A percentile compares a stretch with the other conserved stretches of the same genome.
Conservation (phyloP, 2,329 filamentous ascomycete species). For the Xylaria multiplex region DNA sequence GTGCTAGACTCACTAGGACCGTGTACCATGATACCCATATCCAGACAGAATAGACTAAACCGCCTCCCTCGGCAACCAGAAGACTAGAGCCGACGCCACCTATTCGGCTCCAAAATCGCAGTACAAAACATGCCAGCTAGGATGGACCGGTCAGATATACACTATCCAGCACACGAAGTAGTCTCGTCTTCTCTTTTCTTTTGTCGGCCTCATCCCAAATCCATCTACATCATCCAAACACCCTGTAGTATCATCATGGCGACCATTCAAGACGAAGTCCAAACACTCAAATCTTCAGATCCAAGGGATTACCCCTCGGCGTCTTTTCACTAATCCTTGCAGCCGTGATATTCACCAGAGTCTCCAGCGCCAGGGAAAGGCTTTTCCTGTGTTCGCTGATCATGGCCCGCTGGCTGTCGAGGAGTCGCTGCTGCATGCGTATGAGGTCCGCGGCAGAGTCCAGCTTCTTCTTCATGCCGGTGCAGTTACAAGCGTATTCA, state of each 20-base stretch:
- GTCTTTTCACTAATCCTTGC: neutral
- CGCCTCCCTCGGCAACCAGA: neutral
- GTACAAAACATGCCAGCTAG: neutral
- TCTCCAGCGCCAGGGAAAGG: conserved; percentile 21
- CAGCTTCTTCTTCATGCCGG: conserved; percentile 17
- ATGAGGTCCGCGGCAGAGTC: conserved; percentile 21
- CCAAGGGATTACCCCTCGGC: neutral
- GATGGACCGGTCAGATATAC: neutral
- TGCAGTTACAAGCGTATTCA: conserved; percentile 18
- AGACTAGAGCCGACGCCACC: neutral
- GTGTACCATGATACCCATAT: neutral
- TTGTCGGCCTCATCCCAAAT: neutral
- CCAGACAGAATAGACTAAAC: neutral
- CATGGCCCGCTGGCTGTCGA: conserved; percentile 30
- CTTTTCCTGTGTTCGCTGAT: conserved; percentile 27
- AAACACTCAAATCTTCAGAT: conserved; percentile 25
- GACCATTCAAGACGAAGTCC: neutral
- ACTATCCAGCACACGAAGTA: conserved; percentile 2
- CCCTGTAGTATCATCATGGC: neutral
- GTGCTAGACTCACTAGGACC: neutral
- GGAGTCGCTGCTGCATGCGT: conserved; percentile 32
- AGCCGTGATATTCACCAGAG: conserved; percentile 16
- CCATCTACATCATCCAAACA: conserved; percentile 10
- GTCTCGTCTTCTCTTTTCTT: neutral
- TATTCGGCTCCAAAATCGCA: neutral